A percentile compares a stretch with the other conserved stretches of the same genome.
Evolutionary conservation across 306 rosid genomes (phyloP).

Genomic region (Dalbergia cultrata): DNA sequence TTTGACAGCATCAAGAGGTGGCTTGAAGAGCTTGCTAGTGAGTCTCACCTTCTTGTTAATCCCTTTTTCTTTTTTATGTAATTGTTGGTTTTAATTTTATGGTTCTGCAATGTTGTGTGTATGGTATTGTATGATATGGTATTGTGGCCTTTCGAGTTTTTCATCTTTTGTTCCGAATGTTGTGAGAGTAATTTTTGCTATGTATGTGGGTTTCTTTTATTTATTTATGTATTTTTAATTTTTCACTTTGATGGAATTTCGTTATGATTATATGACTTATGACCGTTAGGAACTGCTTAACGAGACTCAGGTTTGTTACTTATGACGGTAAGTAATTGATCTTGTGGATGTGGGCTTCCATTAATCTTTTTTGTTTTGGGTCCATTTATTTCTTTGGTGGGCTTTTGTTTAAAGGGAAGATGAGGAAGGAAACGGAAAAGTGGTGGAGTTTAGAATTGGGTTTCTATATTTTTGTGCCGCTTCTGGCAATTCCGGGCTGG

Average conservation of each 20-base stretch:
- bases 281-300: neutral
- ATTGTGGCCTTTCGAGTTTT: neutral
- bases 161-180: neutral
- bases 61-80: neutral
- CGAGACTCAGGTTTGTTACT: too few species aligned
- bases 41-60: conserved; percentile 8
- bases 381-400: neutral
- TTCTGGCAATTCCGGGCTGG: neutral
- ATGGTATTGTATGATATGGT: neutral
- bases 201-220: neutral
- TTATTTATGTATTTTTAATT: too few species aligned
- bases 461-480: neutral
- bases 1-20: conserved; percentile 81
- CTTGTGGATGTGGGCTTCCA: neutral
- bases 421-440: neutral
- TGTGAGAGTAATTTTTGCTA: neutral
- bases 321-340: neutral
- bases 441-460: neutral
- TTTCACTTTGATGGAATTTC: neutral
- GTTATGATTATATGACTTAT: neutral
- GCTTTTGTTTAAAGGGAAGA: neutral
- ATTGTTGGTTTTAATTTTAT: neutral
- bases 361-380: neutral
- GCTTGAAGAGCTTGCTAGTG: conserved; percentile 85
- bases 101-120: neutral